Conservation (phyloP, 495 filamentous ascomycete species). For the Hypoxylon lenormandii region DNA sequence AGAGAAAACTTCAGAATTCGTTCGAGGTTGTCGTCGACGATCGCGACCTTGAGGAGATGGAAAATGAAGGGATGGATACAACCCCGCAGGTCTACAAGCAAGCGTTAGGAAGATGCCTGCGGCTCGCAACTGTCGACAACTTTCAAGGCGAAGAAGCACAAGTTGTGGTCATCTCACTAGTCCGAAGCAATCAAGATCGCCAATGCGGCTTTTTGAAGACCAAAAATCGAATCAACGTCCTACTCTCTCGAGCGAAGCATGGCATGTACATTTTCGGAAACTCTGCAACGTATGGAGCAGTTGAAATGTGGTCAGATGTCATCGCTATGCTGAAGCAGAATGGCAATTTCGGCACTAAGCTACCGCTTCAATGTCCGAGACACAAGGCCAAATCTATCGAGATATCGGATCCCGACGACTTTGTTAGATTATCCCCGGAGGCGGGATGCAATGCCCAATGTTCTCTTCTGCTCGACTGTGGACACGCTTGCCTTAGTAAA, state of each 20-base stretch:
- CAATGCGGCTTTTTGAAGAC: conserved; percentile 75
- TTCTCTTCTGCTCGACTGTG: conserved; percentile 66
- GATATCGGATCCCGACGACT: conserved; percentile 68
- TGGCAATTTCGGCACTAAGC: conserved; percentile 62
- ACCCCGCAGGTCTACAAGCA: conserved; percentile 29
- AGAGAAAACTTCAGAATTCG: conserved; percentile 58
- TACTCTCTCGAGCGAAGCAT: conserved; percentile 73
- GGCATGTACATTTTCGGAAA: conserved; percentile 84
- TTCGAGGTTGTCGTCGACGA: conserved; percentile 71
- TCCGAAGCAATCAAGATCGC: conserved; percentile 70
- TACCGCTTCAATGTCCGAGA: conserved; percentile 72
- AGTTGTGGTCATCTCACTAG: conserved; percentile 75
- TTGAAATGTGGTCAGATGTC: conserved; percentile 74
- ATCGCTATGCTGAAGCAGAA: conserved; percentile 63
- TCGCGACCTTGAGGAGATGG: conserved; percentile 68
- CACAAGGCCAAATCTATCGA: conserved; percentile 68
- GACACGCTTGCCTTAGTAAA: conserved; percentile 71
- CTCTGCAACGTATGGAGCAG: conserved; percentile 59
- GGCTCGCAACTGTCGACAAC: conserved; percentile 78
- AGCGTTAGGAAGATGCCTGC: conserved; percentile 60
- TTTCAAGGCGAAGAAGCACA: conserved; percentile 82
- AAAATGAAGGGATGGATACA: conserved; percentile 57
- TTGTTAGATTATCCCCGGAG: conserved; percentile 68
- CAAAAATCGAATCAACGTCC: conserved; percentile 76
- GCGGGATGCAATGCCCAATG: conserved; percentile 72